Evolutionary conservation across 2,329 filamentous ascomycete genomes (phyloP), one percentile per base, ranked within the genome.

Genomic region (Emmonsiellopsis sp.): DNA sequence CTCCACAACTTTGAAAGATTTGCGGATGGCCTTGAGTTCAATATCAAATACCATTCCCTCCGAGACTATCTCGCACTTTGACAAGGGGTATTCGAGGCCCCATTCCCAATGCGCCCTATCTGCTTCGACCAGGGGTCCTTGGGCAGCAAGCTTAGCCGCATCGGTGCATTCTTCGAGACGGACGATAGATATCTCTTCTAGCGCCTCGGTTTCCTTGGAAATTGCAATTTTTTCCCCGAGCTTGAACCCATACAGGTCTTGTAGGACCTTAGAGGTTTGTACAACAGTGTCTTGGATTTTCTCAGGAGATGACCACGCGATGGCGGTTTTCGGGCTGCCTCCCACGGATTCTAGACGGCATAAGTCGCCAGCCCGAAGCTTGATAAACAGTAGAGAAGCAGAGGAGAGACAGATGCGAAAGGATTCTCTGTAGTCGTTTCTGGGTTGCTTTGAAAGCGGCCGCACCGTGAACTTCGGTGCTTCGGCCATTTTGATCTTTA

Each of bases 191-290:
- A 83, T 81, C 20, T 79, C 77, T 0, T 76, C 73, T 9, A 85
- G 68, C 2, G 71, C 61, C 2, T 70, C 71, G 7, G 76, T 76
- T 8, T 79, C 76, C 57, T 71, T 77, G 2, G 77, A 73, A 26
- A 91, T 78, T 7, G 78, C 76, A 47, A 94, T 74, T 50, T 82
- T 79, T 48, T 90, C 86, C 13, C 83, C 83, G 3, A 93, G 74
- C 56, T 85, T 85, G 61, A 95, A 79, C 1, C 81, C 82, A 59
- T 86, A 86, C 6, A 82, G 79, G 37, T 87, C 84, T 57, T 87
- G 85, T 52, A 94, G 81, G 5, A 82, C 76, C 57, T 87, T 84
- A 20, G 87, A 84, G 73, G 88, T 81, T 75, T 91, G 79, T 49
- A 87, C 75, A 54, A 89, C 77, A 57, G 84, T 80, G 59, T 81